Base-by-base conservation (phyloP, 2,329 filamentous ascomycete species). In the Xylariales sp. region DNA sequence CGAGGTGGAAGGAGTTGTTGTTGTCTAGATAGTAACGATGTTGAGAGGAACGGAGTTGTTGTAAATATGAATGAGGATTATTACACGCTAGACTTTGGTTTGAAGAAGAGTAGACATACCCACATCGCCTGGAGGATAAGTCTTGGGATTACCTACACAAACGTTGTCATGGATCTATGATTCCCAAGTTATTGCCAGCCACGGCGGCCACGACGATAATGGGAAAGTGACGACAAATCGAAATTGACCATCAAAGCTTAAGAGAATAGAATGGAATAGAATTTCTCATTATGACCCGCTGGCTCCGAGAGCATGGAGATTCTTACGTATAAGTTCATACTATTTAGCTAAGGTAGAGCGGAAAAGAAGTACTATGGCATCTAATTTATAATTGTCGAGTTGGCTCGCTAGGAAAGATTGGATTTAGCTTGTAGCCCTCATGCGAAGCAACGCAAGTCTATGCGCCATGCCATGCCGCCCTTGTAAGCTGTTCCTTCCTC, bases 401-500 rank as follows among this genome's bases (percentile, higher is more conserved):
- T 8, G 49, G 52, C 56, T 55, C 14, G 28, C 32, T 43, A 60
- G 41, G n/a, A 45, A 18, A 23, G 16, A 12, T 36, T 5, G 8
- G 18, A 23, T 34, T 14, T 12, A 9, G 36, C 5, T 32, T 39
- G 41, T 56, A 28, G 28, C 9, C 45, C n/a, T 30, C 23, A 28
- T 32, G 30, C 5, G n/a, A 52, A 54, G 32, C 30, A 66, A 53
- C 18, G 4, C 16, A 52, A 41, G 52, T 28, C 34, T n/a, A 54
- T 63, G 18, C 39, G 32, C 52, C 55, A 39, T 39, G 28, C 5
- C 28, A 45, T 39, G 28, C 5, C 34, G 39, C n/a, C 55, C 30
- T 36, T 58, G 6, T 1, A 39, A 23, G 34, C 30, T 10, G 12
- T 16, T 30, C 18, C n/a, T 30, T 10, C 30, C 18, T 53, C 14